Base-by-base conservation (phyloP, 768 basidiomycete species). In the Coprinellus micaceus region DNA sequence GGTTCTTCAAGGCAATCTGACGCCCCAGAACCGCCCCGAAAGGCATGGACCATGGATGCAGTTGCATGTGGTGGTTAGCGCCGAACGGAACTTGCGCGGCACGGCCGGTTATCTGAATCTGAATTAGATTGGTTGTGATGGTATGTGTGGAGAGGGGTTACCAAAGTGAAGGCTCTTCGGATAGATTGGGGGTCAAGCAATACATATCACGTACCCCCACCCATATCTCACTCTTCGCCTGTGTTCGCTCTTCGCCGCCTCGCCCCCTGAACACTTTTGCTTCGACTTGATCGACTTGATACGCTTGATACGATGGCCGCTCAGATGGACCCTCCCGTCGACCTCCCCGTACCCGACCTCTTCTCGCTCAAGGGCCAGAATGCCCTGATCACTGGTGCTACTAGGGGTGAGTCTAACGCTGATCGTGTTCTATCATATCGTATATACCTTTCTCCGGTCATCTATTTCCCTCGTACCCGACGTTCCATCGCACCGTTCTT, bases 321-420 rank as follows among this genome's bases (percentile, higher is more conserved):
- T 53, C 49, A 60, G 60, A 85, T 85, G 82, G 79, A 83, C 64
- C 74, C 77, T 57, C 76, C 83, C 37, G 82, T 85, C 25, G 60
- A 69, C 30, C 59, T 70, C 72, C 65, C 77, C 71, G 63, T 83
- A 12, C 80, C 71, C 59, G 69, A 76, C 36, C 81, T 94, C 49
- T 92, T 92, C 71, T 79, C 81, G 56, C 82, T 94, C 64, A 66
- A 71, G 2, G 82, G 83, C 56, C 76, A 84, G 66, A 86, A 81
- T 56, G 88, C 81, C 33, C 84, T 93, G 71, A 81, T 94, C 65
- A 93, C 91, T 37, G 91, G 91, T 58, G 88, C 85, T 29, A 84
- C 88, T 22, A 77, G 90, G 69, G 90, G 89, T 88, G 68, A 37
- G 59, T 56, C 5, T 19, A 19, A 51, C 43, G 30, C 43, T 21